Evolutionary conservation across 768 basidiomycete species (phyloP).

Genomic region (Mycena kentingensis): DNA sequence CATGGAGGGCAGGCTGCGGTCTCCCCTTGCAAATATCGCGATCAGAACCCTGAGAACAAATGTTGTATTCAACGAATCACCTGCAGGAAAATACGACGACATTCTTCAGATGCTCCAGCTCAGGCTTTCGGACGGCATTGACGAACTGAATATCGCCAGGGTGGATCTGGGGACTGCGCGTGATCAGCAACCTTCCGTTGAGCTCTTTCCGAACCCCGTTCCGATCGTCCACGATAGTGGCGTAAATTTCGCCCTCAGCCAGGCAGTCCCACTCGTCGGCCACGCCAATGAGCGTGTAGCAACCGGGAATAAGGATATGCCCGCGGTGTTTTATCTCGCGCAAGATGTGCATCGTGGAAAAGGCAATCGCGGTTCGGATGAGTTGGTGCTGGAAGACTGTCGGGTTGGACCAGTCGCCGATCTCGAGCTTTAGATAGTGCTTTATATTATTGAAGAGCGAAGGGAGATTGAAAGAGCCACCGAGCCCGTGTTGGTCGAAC

Average conservation of each 20-base stretch:
- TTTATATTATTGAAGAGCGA: conserved; percentile 43
- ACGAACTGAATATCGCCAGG: conserved; percentile 50
- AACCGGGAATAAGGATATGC: conserved; percentile 50
- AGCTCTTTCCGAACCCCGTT: conserved; percentile 29
- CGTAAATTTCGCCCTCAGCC: conserved; percentile 49
- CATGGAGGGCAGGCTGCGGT: conserved; percentile 45
- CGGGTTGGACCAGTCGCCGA: conserved; percentile 13
- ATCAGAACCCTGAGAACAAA: conserved; percentile 1
- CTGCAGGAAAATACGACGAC: conserved; percentile 54
- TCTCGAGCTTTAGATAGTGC: conserved; percentile 32
- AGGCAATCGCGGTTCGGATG: conserved; percentile 38
- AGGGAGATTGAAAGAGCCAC: conserved; percentile 45
- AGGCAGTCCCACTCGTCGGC: conserved; percentile 52
- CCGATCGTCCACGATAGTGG: conserved; percentile 39
- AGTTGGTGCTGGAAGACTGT: conserved; percentile 36
- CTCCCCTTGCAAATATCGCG: conserved; percentile 36
- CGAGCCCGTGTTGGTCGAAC: conserved; percentile 46
- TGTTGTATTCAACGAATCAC: conserved; percentile 27
- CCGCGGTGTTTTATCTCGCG: conserved; percentile 55
- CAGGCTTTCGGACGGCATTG: conserved; percentile 41
- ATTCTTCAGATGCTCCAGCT: conserved; percentile 43
- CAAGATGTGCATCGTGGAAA: conserved; percentile 46
- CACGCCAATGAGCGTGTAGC: conserved; percentile 54
- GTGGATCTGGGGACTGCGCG: conserved; percentile 55
- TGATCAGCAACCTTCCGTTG: conserved; percentile 44